phyloP scores from a whole-genome alignment of 495 filamentous ascomycete genomes.

The Hypoxylon fragiforme region DNA sequence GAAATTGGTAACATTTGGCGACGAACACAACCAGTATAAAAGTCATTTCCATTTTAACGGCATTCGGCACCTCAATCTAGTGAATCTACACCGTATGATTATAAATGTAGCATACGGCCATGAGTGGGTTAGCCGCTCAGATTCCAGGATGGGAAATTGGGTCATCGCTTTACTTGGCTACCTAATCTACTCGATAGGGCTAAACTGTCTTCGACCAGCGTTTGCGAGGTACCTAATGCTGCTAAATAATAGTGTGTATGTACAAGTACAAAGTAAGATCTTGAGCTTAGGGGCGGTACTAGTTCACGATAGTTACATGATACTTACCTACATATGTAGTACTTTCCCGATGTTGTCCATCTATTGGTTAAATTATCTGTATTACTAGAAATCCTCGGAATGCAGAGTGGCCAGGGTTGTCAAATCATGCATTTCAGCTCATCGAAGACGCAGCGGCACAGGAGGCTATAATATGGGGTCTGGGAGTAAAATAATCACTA shows the following conservation, averaged over 20 bases:
- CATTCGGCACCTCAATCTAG: slow-evolving; percentile 1
- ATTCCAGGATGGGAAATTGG: slow-evolving; percentile 28
- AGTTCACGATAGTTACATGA: too few relatives aligned
- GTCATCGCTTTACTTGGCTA: slow-evolving; percentile 5
- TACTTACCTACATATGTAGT: too few relatives aligned
- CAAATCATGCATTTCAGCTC: background rate
- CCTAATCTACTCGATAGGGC: background rate
- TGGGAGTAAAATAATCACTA: background rate
- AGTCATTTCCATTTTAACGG: too few relatives aligned
- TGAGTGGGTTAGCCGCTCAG: background rate
- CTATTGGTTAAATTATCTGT: background rate
- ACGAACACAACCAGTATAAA: too few relatives aligned
- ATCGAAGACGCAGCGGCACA: background rate
- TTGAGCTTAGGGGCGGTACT: background rate
- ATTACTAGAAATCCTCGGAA: background rate
- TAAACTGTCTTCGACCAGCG: background rate
- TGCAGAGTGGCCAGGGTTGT: background rate
- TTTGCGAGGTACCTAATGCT: background rate
- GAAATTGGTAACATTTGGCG: too few relatives aligned
- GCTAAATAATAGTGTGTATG: background rate
- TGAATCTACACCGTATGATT: background rate
- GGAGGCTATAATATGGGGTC: background rate
- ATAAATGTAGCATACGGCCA: too few relatives aligned
- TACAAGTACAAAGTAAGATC: too few relatives aligned
- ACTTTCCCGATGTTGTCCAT: background rate